Base-by-base conservation (phyloP, 106 monocot genomes). In the Acorus gramineus region DNA sequence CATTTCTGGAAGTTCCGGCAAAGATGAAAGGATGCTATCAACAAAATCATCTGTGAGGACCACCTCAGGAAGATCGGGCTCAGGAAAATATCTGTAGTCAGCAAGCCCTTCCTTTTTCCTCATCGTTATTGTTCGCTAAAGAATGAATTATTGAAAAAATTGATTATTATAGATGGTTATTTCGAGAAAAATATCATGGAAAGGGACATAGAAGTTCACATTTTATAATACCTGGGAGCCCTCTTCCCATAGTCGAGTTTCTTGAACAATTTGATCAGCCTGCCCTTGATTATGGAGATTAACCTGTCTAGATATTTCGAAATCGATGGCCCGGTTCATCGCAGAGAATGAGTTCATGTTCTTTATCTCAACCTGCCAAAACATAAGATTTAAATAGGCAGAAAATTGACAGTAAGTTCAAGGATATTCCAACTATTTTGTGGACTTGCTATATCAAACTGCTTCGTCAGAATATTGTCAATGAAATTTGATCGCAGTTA, bases 291-390 rank as follows among this genome's bases (percentile, higher is more conserved):
- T 80, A 59, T 85, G 82, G 42, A 90, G 90, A 72, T 74, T 72
- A 65, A 83, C 66, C 71, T 96, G 95, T 59, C 95, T 82, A 42
- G 78, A 82, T 8, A 96, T 87, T 76, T 96, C 95, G 66, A 76
- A 96, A 74, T 96, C 95, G 42, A 96, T 96, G 56, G 90, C 95
- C 66, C 84, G 78, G 64, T 69, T 96, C 85, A 96, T 96, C 56
- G 90, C 84, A 72, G 87, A 90, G 79, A 96, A 96, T 57, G 95
- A 96, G 72, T 96, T 96, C 90, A 96, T 87, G 67, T 96, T 96
- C 83, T 96, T 96, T 78, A 96, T 83, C 66, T 96, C 95, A 64
- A 96, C 95, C 95, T 96, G 82, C 45, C 61, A 64, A 73, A 60
- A 49, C 47, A 69, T 8, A n/a, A 44, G 28, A 28, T 28, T 28